These are phyloP conservation scores for Tephrocybe sp. DNA, from an alignment of 768 basidiomycete species.

Conservation along the genomic window DNA sequence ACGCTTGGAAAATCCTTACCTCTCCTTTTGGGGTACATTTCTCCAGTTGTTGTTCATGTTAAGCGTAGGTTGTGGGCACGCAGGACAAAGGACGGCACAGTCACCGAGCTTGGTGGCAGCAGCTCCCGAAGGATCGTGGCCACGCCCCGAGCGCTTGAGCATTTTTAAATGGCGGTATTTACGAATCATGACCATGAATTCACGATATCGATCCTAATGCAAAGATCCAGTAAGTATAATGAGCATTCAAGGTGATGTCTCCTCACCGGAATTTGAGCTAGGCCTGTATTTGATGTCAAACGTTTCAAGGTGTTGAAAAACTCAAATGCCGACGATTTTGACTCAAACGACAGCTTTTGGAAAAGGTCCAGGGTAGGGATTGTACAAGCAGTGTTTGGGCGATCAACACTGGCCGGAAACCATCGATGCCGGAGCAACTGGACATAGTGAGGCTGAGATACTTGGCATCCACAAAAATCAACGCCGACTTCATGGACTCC, in stretches of 20 bases:
- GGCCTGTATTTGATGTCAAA: conserved; percentile 23
- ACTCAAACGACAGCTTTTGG: conserved; percentile 25
- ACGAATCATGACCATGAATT: conserved; percentile 10
- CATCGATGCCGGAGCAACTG: conserved; percentile 29
- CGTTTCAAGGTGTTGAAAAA: conserved; percentile 23
- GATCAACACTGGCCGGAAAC: conserved; percentile 23
- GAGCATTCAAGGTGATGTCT: not conserved
- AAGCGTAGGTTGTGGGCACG: conserved; percentile 30
- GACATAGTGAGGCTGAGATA: conserved; percentile 1
- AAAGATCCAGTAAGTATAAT: not conserved
- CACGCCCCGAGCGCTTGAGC: conserved; percentile 8
- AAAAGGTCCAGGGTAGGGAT: conserved; percentile 22
- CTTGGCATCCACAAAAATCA: conserved; percentile 29
- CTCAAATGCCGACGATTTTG: conserved; percentile 25
- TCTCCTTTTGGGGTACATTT: conserved; percentile 6
- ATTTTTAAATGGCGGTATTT: not conserved
- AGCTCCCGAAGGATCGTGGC: conserved; percentile 21
- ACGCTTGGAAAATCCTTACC: too few species aligned
- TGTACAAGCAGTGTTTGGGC: conserved; percentile 27
- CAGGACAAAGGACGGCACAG: conserved; percentile 28
- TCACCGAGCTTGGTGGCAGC: conserved; percentile 21
- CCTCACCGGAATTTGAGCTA: not conserved
- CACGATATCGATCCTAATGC: conserved; percentile 18
- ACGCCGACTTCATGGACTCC: conserved; percentile 27
- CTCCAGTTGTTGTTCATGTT: conserved; percentile 28